Percentiles rank a stretch among this genome's conserved stretches.
Conservation (phyloP, 2,329 filamentous ascomycete species). For the Fusarium graminum region DNA sequence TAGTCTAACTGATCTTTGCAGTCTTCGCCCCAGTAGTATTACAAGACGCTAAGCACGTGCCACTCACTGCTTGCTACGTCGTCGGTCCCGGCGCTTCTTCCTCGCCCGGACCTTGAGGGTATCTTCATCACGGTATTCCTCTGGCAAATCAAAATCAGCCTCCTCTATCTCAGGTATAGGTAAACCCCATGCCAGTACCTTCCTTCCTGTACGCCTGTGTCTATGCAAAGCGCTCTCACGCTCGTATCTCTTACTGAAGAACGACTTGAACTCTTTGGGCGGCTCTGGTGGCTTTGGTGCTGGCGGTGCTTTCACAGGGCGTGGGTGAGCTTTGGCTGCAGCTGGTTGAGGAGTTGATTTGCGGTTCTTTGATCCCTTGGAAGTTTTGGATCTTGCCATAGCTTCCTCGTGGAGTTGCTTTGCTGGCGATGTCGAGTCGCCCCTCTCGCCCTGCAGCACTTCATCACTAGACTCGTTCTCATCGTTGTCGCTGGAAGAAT, state of each 20-base stretch:
- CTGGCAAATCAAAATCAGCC: slow-evolving; percentile 80
- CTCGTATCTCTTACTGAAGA: slow-evolving; percentile 84
- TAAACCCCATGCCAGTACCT: slow-evolving; percentile 83
- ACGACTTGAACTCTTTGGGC: slow-evolving; percentile 81
- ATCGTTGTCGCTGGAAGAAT: slow-evolving; percentile 43
- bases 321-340: slow-evolving; percentile 24
- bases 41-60: slow-evolving; percentile 36
- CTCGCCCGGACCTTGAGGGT: slow-evolving; percentile 70
- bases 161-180: slow-evolving; percentile 80
- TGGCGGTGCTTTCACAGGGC: slow-evolving; percentile 45
- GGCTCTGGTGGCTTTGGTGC: slow-evolving; percentile 55
- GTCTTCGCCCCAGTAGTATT: slow-evolving; percentile 35
- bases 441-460: slow-evolving; percentile 70
- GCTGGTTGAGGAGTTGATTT: slow-evolving; percentile 47
- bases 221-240: slow-evolving; percentile 83
- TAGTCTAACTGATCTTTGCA: slow-evolving; percentile 33
- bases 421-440: slow-evolving; percentile 61
- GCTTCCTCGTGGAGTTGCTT: slow-evolving; percentile 83
- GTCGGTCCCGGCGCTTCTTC: slow-evolving; percentile 71
- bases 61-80: slow-evolving; percentile 61
- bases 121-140: slow-evolving; percentile 70
- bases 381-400: slow-evolving; percentile 63
- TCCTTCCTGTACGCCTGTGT: slow-evolving; percentile 76
- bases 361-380: slow-evolving; percentile 53
- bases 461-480: slow-evolving; percentile 52